Conservation (phyloP, 2,329 filamentous ascomycete species). For the Colletotrichum tofieldiae region DNA sequence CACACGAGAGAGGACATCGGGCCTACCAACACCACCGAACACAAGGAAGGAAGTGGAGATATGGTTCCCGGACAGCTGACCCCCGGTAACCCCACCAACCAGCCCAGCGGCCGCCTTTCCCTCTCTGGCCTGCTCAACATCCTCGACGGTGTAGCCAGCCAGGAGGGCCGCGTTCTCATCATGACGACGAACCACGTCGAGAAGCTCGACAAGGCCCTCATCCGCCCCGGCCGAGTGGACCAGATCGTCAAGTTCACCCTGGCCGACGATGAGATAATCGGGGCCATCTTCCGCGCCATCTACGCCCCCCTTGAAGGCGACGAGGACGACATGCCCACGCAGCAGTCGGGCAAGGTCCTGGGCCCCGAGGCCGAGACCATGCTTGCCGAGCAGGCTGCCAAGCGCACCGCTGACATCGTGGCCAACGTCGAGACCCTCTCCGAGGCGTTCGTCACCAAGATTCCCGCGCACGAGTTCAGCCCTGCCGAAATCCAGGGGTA, state of each 20-base stretch:
- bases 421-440: conserved; percentile 64
- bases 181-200: conserved; percentile 78
- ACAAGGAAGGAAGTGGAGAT: conserved; percentile 46
- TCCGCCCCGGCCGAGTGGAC: conserved; percentile 75
- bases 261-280: conserved; percentile 67
- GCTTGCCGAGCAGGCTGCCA: conserved; percentile 52
- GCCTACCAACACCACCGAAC: conserved; percentile 19
- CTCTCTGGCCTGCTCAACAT: conserved; percentile 86
- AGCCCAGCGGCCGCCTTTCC: conserved; percentile 64
- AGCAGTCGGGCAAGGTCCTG: neutral
- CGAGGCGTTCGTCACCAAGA: conserved; percentile 61
- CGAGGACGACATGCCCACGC: conserved; percentile 29
- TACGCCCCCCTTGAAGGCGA: conserved; percentile 69
- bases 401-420: conserved; percentile 54
- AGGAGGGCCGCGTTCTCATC: conserved; percentile 75
- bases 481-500: conserved; percentile 75
- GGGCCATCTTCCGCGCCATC: conserved; percentile 71
- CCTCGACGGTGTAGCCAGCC: conserved; percentile 80
- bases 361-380: conserved; percentile 45
- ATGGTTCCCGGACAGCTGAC: conserved; percentile 54
- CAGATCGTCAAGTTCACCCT: conserved; percentile 71
- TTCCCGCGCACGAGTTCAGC: conserved; percentile 71
- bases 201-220: conserved; percentile 74
- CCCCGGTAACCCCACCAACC: conserved; percentile 48
- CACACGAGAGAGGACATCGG: conserved; percentile 65